Percentiles rank a stretch among this genome's conserved stretches.
Evolutionary conservation across 75 land plant species (phyloP).

Genomic region (Pinus taeda): DNA sequence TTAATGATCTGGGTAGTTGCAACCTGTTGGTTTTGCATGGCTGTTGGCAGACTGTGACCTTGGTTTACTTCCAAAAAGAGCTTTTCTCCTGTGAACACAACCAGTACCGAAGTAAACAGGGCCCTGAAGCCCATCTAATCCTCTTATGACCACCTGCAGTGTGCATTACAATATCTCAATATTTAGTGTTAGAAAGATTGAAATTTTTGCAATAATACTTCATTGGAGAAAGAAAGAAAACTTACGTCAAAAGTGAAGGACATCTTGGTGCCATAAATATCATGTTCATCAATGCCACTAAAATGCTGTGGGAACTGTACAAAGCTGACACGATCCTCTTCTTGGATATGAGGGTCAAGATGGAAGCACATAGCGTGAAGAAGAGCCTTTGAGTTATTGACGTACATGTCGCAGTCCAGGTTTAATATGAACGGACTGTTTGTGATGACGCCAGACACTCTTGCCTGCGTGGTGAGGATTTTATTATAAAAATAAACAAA

Average conservation of each 20-base stretch:
- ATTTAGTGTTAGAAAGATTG: background rate
- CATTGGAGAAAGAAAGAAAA: background rate
- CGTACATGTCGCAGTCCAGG: slow-evolving; percentile 30
- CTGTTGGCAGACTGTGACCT: too few relatives aligned
- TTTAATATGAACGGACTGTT: slow-evolving; percentile 50
- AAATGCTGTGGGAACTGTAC: slow-evolving; percentile 29
- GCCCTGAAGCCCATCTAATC: slow-evolving; percentile 15
- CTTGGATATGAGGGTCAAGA: slow-evolving; percentile 3
- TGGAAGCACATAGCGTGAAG: slow-evolving; percentile 28
- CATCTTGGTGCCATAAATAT: slow-evolving; percentile 19
- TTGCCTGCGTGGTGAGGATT: slow-evolving; percentile 20
- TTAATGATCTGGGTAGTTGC: too few relatives aligned
- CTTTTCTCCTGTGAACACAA: slow-evolving; percentile 24
- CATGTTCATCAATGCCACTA: slow-evolving; percentile 10
- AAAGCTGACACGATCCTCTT: slow-evolving; percentile 10
- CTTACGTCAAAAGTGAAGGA: slow-evolving; percentile 1
- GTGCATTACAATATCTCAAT: background rate
- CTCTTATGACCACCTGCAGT: background rate
- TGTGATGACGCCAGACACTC: slow-evolving; percentile 57
- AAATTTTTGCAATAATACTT: background rate
- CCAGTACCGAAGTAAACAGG: slow-evolving; percentile 19
- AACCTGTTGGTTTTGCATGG: too few relatives aligned
- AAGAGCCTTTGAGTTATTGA: slow-evolving; percentile 15
- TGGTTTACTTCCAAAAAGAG: slow-evolving; percentile 10
- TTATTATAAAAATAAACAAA: too few relatives aligned